These are phyloP conservation scores for Anacardium occidentale DNA, from an alignment of 345 rosid species.

Conservation along the genomic window DNA sequence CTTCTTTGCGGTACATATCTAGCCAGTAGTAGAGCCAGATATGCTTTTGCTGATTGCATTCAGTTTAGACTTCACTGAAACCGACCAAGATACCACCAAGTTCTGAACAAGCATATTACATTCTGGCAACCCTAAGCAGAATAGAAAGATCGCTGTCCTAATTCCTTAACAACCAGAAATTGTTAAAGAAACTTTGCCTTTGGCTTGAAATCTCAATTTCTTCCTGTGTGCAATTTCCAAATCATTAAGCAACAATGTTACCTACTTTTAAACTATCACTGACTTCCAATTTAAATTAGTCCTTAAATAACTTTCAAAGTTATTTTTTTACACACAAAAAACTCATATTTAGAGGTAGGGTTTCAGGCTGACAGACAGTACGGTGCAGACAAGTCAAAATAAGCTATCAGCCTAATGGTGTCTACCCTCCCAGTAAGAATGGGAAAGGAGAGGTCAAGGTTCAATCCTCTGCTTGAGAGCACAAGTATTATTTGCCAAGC, in stretches of 20 bases:
- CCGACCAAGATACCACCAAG: too few species aligned
- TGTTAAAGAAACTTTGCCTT: too few species aligned
- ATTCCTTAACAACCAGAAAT: too few species aligned
- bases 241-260: too few species aligned
- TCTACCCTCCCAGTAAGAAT: not conserved
- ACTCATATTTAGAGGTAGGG: not conserved
- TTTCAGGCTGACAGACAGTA: not conserved
- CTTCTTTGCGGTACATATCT: not conserved
- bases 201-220: too few species aligned
- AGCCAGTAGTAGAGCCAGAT: not conserved
- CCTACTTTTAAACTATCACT: not conserved
- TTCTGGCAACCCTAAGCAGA: too few species aligned
- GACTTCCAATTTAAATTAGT: not conserved
- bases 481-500: not conserved
- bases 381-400: not conserved
- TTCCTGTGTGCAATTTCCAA: too few species aligned
- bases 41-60: not conserved
- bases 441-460: not conserved
- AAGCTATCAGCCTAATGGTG: not conserved
- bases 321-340: too few species aligned
- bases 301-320: not conserved
- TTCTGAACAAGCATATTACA: too few species aligned
- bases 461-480: not conserved
- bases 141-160: too few species aligned
- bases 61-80: not conserved